These are phyloP conservation scores for Didymella lethalis DNA, from an alignment of 2,329 filamentous ascomycete species.

Conservation along the genomic window DNA sequence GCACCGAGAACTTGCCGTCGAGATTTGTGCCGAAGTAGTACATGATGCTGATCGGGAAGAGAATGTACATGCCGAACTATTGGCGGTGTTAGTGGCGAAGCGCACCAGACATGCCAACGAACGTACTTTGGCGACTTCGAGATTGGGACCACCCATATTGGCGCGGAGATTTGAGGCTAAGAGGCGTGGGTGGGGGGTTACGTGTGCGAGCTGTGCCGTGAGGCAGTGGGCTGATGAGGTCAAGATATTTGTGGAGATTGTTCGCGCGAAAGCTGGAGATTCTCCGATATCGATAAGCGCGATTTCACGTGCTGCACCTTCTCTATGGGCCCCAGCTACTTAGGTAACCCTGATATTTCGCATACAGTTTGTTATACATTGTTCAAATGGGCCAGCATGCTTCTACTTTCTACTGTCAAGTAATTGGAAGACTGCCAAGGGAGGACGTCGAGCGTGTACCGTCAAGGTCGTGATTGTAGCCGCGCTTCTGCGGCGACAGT, in stretches of 20 bases:
- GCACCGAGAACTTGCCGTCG: conserved; percentile 81
- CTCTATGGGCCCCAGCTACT: not conserved
- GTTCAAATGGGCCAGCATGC: not conserved
- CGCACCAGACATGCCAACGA: conserved; percentile 5
- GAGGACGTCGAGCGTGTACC: not conserved
- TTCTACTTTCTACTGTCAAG: not conserved
- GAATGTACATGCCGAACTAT: conserved; percentile 97
- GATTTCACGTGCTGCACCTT: not conserved
- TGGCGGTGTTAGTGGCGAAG: conserved; percentile 6
- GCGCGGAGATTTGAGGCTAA: conserved; percentile 25
- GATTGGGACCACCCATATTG: conserved; percentile 81
- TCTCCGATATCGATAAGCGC: conserved; percentile 13
- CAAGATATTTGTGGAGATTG: conserved; percentile 31
- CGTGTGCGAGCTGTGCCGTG: conserved; percentile 6
- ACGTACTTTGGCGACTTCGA: conserved; percentile 91
- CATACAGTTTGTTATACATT: not conserved
- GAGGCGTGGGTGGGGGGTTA: conserved; percentile 9
- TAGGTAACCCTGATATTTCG: not conserved
- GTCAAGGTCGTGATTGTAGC: not conserved
- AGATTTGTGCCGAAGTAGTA: conserved; percentile 99
- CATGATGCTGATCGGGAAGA: conserved; percentile 99
- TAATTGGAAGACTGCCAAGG: not conserved
- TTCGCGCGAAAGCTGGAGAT: conserved; percentile 33
- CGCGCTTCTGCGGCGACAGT: not conserved
- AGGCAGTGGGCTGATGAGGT: conserved; percentile 14